phyloP scores from a whole-genome alignment of 2,329 filamentous ascomycete species.

The Graphilbum sp. region DNA sequence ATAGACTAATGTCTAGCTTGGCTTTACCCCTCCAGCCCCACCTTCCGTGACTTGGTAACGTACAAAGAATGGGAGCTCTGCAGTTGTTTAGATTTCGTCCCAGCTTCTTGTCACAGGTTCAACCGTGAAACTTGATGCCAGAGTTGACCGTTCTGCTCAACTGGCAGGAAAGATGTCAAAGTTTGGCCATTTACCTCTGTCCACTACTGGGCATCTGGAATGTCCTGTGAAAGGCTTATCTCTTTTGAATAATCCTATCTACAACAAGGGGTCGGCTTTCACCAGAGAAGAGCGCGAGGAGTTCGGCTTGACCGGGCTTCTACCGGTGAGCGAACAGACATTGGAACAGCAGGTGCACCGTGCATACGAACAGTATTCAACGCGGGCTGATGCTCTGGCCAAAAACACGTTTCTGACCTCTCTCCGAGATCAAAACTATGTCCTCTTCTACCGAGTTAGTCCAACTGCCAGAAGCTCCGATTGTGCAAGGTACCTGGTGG shows the following conservation, averaged over 20 bases:
- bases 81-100: too few relatives aligned
- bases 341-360: constrained; percentile 61
- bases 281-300: constrained; percentile 46
- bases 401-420: constrained; percentile 84
- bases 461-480: too few relatives aligned
- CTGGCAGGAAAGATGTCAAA: constrained; percentile 14
- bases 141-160: too few relatives aligned
- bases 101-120: too few relatives aligned
- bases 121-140: too few relatives aligned
- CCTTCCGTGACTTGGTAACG: too few relatives aligned
- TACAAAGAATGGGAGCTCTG: too few relatives aligned
- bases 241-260: constrained; percentile 47
- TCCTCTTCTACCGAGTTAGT: constrained; percentile 60
- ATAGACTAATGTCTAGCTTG: too few relatives aligned
- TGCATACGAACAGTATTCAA: constrained; percentile 66
- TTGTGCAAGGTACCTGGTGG: too few relatives aligned
- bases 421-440: constrained; percentile 71
- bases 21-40: too few relatives aligned
- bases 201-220: constrained; percentile 29
- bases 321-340: constrained; percentile 57
- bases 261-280: constrained; percentile 78
- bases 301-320: constrained; percentile 57
- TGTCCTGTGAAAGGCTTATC: constrained; percentile 33
- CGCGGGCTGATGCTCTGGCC: constrained; percentile 44
- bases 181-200: constrained; percentile 29